phyloP scores from a whole-genome alignment of 441 rosid genomes.

The Viola pubescens region DNA sequence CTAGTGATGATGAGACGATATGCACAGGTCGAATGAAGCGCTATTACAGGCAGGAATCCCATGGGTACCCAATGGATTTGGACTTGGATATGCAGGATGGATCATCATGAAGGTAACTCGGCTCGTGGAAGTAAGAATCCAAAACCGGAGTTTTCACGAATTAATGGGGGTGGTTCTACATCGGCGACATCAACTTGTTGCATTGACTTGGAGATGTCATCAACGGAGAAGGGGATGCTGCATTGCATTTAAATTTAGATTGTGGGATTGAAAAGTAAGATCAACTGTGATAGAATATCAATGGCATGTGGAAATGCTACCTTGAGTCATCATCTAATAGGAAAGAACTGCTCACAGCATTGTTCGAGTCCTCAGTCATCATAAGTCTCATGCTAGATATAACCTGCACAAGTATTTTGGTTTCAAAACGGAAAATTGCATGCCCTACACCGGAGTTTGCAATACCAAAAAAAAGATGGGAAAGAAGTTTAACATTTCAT shows the following conservation, averaged over 20 bases:
- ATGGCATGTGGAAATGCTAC: conserved; percentile 23
- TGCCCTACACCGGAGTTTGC: not conserved
- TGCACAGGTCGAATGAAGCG: not conserved
- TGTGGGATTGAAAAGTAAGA: not conserved
- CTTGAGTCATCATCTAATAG: conserved; percentile 92
- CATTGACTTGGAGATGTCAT: conserved; percentile 94
- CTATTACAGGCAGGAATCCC: not conserved
- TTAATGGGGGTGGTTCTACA: conserved; percentile 69
- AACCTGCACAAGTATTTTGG: conserved; percentile 39
- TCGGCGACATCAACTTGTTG: conserved; percentile 77
- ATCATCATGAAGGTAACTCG: conserved; percentile 35
- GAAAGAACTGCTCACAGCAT: conserved; percentile 89
- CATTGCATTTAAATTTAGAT: conserved; percentile 19
- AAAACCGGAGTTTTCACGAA: conserved; percentile 81
- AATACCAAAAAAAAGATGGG: not conserved
- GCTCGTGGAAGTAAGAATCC: conserved; percentile 73
- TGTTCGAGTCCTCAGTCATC: conserved; percentile 94
- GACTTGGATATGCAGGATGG: not conserved
- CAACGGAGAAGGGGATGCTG: conserved; percentile 94
- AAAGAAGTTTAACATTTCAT: conserved; percentile 1
- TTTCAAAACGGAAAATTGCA: conserved; percentile 9
- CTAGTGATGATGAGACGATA: conserved; percentile 7
- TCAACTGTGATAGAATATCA: not conserved
- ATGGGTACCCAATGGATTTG: conserved; percentile 6
- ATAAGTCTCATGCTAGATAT: conserved; percentile 84